Percentiles rank a stretch among this genome's conserved stretches.
Evolutionary conservation across 768 basidiomycete species (phyloP).

Genomic region (Lactifluus subvellereus): DNA sequence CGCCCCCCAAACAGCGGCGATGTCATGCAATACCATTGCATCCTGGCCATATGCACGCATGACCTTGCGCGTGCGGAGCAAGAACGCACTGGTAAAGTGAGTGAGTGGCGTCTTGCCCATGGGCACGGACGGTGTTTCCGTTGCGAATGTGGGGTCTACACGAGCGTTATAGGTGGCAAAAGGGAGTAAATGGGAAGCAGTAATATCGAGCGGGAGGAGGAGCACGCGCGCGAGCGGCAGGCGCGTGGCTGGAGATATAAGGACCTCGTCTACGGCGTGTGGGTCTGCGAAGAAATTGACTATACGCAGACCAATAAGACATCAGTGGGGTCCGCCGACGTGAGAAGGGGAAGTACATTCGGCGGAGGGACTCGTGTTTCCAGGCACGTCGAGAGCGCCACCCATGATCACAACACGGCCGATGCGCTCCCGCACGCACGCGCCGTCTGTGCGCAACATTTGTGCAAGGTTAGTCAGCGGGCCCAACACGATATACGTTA

Average conservation of each 20-base stretch:
- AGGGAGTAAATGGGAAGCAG: slow-evolving; percentile 70
- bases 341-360: slow-evolving; percentile 55
- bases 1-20: slow-evolving; percentile 85
- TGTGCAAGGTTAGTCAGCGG: slow-evolving; percentile 77
- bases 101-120: slow-evolving; percentile 51
- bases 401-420: slow-evolving; percentile 87
- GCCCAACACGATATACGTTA: slow-evolving; percentile 71
- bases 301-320: slow-evolving; percentile 27
- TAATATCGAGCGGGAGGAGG: slow-evolving; percentile 76
- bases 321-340: neutral
- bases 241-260: slow-evolving; percentile 41
- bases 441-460: slow-evolving; percentile 50
- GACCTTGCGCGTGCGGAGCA: slow-evolving; percentile 66
- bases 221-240: slow-evolving; percentile 63
- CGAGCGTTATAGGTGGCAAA: slow-evolving; percentile 54
- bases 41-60: slow-evolving; percentile 81
- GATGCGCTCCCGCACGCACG: slow-evolving; percentile 49
- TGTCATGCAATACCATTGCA: slow-evolving; percentile 86
- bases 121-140: slow-evolving; percentile 44
- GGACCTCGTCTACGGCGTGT: slow-evolving; percentile 67
- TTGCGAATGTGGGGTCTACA: slow-evolving; percentile 60
- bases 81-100: slow-evolving; percentile 77
- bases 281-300: slow-evolving; percentile 89
- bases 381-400: slow-evolving; percentile 87
- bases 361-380: slow-evolving; percentile 74